Evolutionary conservation across 23 red algal species (phyloP), one percentile per base, ranked within the genome.

Genomic region (Pyropia yezoensis): DNA sequence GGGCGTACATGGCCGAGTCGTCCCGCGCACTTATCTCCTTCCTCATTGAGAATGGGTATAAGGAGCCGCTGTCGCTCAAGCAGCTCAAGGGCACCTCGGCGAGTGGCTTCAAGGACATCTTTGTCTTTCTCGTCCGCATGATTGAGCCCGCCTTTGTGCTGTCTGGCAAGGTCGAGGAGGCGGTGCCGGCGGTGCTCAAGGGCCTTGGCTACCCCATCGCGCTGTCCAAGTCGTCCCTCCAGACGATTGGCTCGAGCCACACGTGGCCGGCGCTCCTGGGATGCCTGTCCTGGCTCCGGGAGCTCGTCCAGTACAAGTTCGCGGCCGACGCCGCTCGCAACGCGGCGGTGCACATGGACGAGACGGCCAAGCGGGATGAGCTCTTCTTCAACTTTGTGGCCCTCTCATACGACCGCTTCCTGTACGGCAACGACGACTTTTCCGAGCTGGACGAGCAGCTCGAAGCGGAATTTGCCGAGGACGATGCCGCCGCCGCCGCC

Each of bases 191-290:
- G 18, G 23, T 85, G 17, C 67, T 87, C 73, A 85, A 84, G 56
- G 57, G 52, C 5, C 54, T 83, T 14, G 53, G 65, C 51, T 96
- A 96, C 73, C 92, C 92, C 18, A 90, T 96, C 66, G 79, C 77
- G 27, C 76, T 96, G 11, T 84, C 76, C 50, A 89, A 87, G 61
- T 76, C 73, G 29, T 76, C 92, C 18, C 60, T 96, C 8, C 75
- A 77, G 47, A 85, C 92, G 14, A 80, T 96, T 8, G 92, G 92
- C 27, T 87, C 79, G 25, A 85, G 85, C 26, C 92, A 96, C 59
- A 89, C 92, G 15, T 96, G 92, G 92, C 92, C 92, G 23, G 76
- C 69, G 20, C 67, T 96, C 54, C 78, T 96, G 14, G 92, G 84
- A 18, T 70, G 76, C 30, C 81, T 96, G 0, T 75, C 77, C 0